A percentile compares a stretch with the other conserved stretches of the same genome.
These are phyloP conservation scores for Colletotrichum neosansevieriae DNA, from an alignment of 2,329 filamentous ascomycete genomes.

Conservation along the genomic window DNA sequence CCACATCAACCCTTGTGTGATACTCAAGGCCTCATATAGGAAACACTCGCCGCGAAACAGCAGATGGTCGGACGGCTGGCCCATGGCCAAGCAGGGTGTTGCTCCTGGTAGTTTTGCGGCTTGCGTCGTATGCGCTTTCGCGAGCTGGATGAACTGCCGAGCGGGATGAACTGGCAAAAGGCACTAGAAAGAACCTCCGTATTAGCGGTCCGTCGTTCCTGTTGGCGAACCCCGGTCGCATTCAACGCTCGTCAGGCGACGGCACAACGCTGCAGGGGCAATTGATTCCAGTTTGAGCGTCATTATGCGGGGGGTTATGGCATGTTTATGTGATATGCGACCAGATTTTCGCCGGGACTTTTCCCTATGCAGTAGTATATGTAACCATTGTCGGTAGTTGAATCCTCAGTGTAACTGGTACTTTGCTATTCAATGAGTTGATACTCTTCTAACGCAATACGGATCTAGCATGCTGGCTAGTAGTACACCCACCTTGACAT, in stretches of 20 bases:
- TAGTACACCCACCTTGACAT: too few relatives aligned
- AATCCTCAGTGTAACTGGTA: too few relatives aligned
- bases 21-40: slow-evolving; percentile 1
- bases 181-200: too few relatives aligned
- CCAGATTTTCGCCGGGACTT: background rate
- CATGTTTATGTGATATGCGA: slow-evolving; percentile 19
- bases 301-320: slow-evolving; percentile 6
- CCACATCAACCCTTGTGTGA: background rate
- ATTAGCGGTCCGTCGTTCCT: background rate
- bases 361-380: too few relatives aligned
- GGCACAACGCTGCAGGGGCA: slow-evolving; percentile 14
- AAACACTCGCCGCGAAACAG: slow-evolving; percentile 6
- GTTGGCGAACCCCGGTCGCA: background rate
- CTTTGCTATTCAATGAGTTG: too few relatives aligned
- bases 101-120: background rate
- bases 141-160: background rate
- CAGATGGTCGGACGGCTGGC: background rate
- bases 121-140: background rate
- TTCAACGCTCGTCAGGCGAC: slow-evolving; percentile 16
- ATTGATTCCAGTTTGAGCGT: background rate
- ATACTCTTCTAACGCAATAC: too few relatives aligned
- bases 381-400: too few relatives aligned
- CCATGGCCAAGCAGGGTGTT: background rate
- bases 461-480: too few relatives aligned
- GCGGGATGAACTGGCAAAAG: too few relatives aligned